phyloP scores from a whole-genome alignment of 306 rosid species.

The Fragaria ananassa region DNA sequence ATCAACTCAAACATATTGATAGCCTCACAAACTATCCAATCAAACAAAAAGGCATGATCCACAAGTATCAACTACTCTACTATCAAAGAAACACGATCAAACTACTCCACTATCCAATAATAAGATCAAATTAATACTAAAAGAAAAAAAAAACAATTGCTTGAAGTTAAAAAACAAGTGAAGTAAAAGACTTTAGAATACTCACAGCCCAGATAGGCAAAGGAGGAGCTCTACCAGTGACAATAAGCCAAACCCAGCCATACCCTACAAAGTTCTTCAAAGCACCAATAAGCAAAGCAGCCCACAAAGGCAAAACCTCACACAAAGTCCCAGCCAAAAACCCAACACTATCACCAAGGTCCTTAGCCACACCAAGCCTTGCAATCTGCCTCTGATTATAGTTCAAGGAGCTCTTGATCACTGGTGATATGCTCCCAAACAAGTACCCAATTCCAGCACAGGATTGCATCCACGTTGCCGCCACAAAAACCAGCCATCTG shows the following conservation, averaged over 20 bases:
- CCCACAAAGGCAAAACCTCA: conserved; percentile 80
- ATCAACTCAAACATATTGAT: conserved; percentile 4
- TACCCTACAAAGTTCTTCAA: conserved; percentile 64
- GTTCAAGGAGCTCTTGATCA: conserved; percentile 55
- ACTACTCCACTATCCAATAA: background rate
- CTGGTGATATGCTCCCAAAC: conserved; percentile 85
- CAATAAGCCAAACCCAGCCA: conserved; percentile 81
- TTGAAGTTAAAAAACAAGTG: background rate
- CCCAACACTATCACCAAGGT: conserved; percentile 83
- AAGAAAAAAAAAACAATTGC: background rate
- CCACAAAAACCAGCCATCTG: conserved; percentile 90
- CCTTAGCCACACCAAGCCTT: conserved; percentile 78
- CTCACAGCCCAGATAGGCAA: conserved; percentile 88
- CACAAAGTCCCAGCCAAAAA: conserved; percentile 68
- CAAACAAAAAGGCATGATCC: background rate
- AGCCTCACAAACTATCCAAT: background rate
- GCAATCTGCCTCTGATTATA: conserved; percentile 78
- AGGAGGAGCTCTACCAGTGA: conserved; percentile 49
- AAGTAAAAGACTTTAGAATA: conserved; percentile 9
- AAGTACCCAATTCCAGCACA: conserved; percentile 86
- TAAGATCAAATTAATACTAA: background rate
- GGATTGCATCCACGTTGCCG: conserved; percentile 97
- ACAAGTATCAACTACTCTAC: background rate
- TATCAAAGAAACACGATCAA: background rate
- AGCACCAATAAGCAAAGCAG: conserved; percentile 65